These are phyloP conservation scores for Fusarium avenaceum DNA, from an alignment of 2,329 filamentous ascomycete genomes.

Conservation along the genomic window DNA sequence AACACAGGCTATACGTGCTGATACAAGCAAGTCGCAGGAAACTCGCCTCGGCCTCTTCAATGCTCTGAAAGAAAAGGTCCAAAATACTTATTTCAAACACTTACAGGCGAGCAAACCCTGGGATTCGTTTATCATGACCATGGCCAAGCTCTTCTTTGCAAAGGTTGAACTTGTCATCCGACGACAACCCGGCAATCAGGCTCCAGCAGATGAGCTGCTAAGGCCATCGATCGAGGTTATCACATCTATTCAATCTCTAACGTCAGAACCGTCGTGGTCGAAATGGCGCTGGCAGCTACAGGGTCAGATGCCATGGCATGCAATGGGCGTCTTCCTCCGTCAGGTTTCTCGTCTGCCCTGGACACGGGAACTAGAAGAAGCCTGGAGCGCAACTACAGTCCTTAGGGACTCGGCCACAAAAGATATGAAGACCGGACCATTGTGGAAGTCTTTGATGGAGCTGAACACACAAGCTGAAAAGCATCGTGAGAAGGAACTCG, in stretches of 20 bases:
- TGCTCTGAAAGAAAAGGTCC: constrained; percentile 24
- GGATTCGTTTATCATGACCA: constrained; percentile 38
- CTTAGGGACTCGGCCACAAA: constrained; percentile 18
- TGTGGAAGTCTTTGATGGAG: constrained; percentile 39
- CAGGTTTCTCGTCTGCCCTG: constrained; percentile 42
- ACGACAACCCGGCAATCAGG: constrained; percentile 1
- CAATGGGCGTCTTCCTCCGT: constrained; percentile 44
- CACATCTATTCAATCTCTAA: constrained; percentile 41
- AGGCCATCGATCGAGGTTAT: constrained; percentile 35
- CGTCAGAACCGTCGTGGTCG: constrained; percentile 39
- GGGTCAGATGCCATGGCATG: constrained; percentile 49
- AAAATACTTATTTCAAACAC: constrained; percentile 23
- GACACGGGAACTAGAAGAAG: constrained; percentile 42
- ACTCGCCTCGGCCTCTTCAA: constrained; percentile 28
- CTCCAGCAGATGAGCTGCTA: constrained; percentile 4
- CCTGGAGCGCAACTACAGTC: constrained; percentile 35
- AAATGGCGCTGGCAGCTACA: constrained; percentile 51
- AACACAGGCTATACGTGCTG: constrained; percentile 31
- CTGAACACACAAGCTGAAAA: constrained; percentile 21
- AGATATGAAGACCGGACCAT: constrained; percentile 14
- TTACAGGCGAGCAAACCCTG: constrained; percentile 21
- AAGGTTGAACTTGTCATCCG: constrained; percentile 47
- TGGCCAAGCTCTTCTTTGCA: constrained; percentile 47
- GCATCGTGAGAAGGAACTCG: constrained; percentile 29
- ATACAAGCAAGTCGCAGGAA: constrained; percentile 14